These are phyloP conservation scores for Starmera dryadoides DNA, from an alignment of 805 yeast genomes.

Conservation along the genomic window DNA sequence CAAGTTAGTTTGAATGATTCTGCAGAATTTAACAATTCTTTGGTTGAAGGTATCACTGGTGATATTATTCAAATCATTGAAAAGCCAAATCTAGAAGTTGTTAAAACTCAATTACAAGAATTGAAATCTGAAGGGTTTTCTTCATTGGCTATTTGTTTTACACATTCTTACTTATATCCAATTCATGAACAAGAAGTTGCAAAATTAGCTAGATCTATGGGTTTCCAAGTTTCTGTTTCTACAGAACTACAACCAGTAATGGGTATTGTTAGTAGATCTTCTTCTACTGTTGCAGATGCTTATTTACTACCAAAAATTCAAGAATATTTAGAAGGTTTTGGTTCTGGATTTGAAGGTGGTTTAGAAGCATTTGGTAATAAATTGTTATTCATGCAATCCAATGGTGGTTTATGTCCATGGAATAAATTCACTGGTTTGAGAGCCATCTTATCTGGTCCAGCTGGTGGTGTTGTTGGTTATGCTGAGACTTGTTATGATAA, in stretches of 20 bases:
- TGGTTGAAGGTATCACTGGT: slow-evolving; percentile 44
- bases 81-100: slow-evolving; percentile 37
- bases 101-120: slow-evolving; percentile 33
- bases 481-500: slow-evolving; percentile 44
- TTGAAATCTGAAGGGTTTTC: slow-evolving; percentile 52
- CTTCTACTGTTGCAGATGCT: slow-evolving; percentile 35
- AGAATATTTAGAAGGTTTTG: slow-evolving; percentile 28
- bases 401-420: slow-evolving; percentile 51
- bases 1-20: slow-evolving; percentile 23
- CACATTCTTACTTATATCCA: slow-evolving; percentile 33
- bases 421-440: slow-evolving; percentile 44
- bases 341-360: slow-evolving; percentile 27
- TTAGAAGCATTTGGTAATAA: slow-evolving; percentile 29
- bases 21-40: slow-evolving; percentile 31
- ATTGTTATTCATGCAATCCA: slow-evolving; percentile 51
- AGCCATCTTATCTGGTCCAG: slow-evolving; percentile 52
- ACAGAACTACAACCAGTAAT: slow-evolving; percentile 31
- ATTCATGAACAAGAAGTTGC: slow-evolving; percentile 28
- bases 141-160: slow-evolving; percentile 63
- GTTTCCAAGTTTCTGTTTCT: slow-evolving; percentile 26
- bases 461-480: slow-evolving; percentile 56
- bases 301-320: slow-evolving; percentile 34
- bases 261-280: slow-evolving; percentile 31
- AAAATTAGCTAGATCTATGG: slow-evolving; percentile 25
- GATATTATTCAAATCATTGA: slow-evolving; percentile 56